Conservation (phyloP, 2,329 filamentous ascomycete species). For the Penicillium janthinellum region DNA sequence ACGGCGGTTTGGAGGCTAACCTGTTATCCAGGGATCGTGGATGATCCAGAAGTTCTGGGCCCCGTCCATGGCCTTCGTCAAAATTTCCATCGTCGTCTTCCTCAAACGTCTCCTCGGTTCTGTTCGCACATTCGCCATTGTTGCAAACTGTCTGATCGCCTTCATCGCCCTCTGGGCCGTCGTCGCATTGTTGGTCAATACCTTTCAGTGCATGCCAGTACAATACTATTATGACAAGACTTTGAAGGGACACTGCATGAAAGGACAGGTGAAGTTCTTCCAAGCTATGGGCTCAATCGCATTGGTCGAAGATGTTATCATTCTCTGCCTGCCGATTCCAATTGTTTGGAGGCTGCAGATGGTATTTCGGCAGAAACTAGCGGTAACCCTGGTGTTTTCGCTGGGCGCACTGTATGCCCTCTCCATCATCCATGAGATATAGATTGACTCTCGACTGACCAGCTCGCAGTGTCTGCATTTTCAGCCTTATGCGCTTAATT, state of each 20-base stretch:
- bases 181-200: conserved; percentile 21
- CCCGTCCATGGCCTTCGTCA: conserved; percentile 19
- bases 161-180: conserved; percentile 20
- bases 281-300: conserved; percentile 18
- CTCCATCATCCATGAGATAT: neutral
- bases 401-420: conserved; percentile 14
- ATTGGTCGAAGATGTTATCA: conserved; percentile 20
- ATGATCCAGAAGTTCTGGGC: conserved; percentile 26
- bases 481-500: conserved; percentile 10
- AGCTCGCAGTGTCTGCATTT: conserved; percentile 21
- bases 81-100: conserved; percentile 24
- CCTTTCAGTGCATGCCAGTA: conserved; percentile 24
- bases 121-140: neutral
- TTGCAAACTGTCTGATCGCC: conserved; percentile 6
- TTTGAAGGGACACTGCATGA: conserved; percentile 22
- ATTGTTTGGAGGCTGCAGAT: conserved; percentile 24
- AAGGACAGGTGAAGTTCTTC: conserved; percentile 19
- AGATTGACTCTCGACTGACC: neutral
- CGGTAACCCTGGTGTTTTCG: conserved; percentile 16
- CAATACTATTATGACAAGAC: conserved; percentile 23
- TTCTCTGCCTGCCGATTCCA: conserved; percentile 21
- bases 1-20: neutral
- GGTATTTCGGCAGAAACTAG: conserved; percentile 11
- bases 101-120: conserved; percentile 18
- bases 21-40: conserved; percentile 18